Conservation (phyloP, 2,329 filamentous ascomycete species). For the Mollisiaceae sp. region DNA sequence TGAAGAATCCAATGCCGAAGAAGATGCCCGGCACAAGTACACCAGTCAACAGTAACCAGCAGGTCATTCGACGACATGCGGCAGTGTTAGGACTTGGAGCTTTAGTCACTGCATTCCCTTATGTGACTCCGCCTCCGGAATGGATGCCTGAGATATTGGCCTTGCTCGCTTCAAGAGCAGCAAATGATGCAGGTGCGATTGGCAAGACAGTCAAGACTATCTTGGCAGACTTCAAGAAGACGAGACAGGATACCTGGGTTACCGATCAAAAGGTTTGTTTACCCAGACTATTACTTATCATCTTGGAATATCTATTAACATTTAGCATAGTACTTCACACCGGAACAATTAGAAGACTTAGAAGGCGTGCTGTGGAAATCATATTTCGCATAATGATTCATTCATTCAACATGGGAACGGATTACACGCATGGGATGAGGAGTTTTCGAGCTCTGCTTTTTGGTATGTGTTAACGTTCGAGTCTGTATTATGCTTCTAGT, state of each 20-base stretch:
- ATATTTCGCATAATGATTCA: constrained; percentile 75
- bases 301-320: constrained; percentile 36
- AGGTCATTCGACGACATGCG: constrained; percentile 83
- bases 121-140: constrained; percentile 84
- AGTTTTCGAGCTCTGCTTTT: background rate
- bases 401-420: constrained; percentile 8
- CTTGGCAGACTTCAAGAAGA: constrained; percentile 98
- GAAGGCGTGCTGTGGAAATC: constrained; percentile 99
- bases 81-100: constrained; percentile 91
- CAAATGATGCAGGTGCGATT: constrained; percentile 87
- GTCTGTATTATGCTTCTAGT: constrained; percentile 3
- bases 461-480: background rate
- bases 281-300: constrained; percentile 10
- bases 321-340: constrained; percentile 71
- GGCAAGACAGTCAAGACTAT: constrained; percentile 95
- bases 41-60: constrained; percentile 71
- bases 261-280: constrained; percentile 91
- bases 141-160: constrained; percentile 97
- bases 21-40: constrained; percentile 70
- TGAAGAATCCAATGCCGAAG: constrained; percentile 87
- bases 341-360: constrained; percentile 91
- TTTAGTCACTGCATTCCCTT: constrained; percentile 94
- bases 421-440: background rate
- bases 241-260: constrained; percentile 96
- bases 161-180: constrained; percentile 81